Conservation (phyloP, 2,329 filamentous ascomycete genomes). For the Thielaviopsis musarum region DNA sequence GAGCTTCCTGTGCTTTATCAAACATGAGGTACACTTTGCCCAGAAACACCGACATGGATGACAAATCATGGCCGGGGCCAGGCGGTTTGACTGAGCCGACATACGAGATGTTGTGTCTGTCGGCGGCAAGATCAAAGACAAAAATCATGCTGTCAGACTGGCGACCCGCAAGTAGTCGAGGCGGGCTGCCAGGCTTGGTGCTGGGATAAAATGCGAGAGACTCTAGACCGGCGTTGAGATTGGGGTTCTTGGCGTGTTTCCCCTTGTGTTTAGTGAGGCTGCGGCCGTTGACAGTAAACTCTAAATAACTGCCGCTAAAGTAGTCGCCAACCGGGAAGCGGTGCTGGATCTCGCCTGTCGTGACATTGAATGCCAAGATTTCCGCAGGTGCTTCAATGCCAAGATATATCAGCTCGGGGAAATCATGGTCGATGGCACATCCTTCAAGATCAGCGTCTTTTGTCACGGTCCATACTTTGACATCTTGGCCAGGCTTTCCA, state of each 20-base stretch:
- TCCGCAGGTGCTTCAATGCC: slow-evolving; percentile 6
- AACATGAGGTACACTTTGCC: slow-evolving; percentile 10
- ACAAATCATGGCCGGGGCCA: slow-evolving; percentile 8
- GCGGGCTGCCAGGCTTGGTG: neutral
- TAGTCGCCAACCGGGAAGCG: neutral
- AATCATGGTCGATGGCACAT: slow-evolving; percentile 9
- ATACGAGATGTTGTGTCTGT: slow-evolving; percentile 3
- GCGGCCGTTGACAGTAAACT: neutral
- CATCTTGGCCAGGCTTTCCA: neutral
- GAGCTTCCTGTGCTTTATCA: slow-evolving; percentile 7
- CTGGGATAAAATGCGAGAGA: slow-evolving; percentile 8
- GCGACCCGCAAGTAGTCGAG: slow-evolving; percentile 6
- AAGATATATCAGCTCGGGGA: slow-evolving; percentile 10
- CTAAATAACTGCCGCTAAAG: neutral
- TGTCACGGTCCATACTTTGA: slow-evolving; percentile 9
- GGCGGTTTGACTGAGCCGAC: slow-evolving; percentile 7
- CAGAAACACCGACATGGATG: slow-evolving; percentile 8
- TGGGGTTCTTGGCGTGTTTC: neutral
- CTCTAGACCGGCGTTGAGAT: slow-evolving; percentile 4
- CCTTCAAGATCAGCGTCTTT: slow-evolving; percentile 5
- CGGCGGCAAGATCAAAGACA: slow-evolving; percentile 6
- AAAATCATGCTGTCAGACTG: slow-evolving; percentile 9
- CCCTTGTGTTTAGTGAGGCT: slow-evolving; percentile 9
- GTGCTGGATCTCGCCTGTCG: slow-evolving; percentile 5
- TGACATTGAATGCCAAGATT: slow-evolving; percentile 9